Percentiles rank a stretch among this genome's conserved stretches.
phyloP scores from a whole-genome alignment of 352 stramenopile genomes.

The Peronospora belbahrii region DNA sequence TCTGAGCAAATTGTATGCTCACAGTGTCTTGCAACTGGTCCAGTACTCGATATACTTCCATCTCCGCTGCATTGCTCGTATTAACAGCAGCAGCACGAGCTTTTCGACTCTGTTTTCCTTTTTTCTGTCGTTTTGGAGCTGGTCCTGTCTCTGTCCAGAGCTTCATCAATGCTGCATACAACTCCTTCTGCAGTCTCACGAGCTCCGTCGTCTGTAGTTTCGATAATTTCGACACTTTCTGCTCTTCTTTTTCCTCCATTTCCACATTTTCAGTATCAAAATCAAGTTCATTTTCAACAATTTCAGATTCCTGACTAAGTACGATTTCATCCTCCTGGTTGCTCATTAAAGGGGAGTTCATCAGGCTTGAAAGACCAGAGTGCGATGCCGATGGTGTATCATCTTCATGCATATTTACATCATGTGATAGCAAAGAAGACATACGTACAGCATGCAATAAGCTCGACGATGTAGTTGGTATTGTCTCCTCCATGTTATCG shows the following conservation, averaged over 20 bases:
- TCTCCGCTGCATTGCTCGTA: constrained; percentile 7
- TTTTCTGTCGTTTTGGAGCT: constrained; percentile 55
- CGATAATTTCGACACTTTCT: not conserved
- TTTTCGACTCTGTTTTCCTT: constrained; percentile 39
- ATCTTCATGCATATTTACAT: constrained; percentile 13
- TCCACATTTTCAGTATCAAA: constrained; percentile 22
- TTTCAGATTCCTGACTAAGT: constrained; percentile 8
- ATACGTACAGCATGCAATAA: constrained; percentile 21
- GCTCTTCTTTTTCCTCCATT: constrained; percentile 1
- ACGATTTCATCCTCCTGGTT: constrained; percentile 20
- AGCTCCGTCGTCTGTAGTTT: constrained; percentile 34
- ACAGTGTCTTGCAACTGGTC: constrained; percentile 33
- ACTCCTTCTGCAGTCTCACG: constrained; percentile 31
- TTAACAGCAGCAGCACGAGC: constrained; percentile 4
- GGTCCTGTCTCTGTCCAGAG: constrained; percentile 25
- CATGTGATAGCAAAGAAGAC: constrained; percentile 42
- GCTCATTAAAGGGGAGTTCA: constrained; percentile 42
- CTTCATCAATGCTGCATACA: constrained; percentile 32
- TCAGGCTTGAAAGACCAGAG: constrained; percentile 44
- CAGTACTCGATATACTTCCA: constrained; percentile 37
- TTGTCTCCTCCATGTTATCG: constrained; percentile 7
- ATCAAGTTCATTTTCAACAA: constrained; percentile 5
- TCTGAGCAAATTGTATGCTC: constrained; percentile 22
- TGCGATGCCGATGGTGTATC: not conserved
- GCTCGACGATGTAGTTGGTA: not conserved